phyloP scores from a whole-genome alignment of 2,329 filamentous ascomycete genomes.

The Botrytis deweyae region DNA sequence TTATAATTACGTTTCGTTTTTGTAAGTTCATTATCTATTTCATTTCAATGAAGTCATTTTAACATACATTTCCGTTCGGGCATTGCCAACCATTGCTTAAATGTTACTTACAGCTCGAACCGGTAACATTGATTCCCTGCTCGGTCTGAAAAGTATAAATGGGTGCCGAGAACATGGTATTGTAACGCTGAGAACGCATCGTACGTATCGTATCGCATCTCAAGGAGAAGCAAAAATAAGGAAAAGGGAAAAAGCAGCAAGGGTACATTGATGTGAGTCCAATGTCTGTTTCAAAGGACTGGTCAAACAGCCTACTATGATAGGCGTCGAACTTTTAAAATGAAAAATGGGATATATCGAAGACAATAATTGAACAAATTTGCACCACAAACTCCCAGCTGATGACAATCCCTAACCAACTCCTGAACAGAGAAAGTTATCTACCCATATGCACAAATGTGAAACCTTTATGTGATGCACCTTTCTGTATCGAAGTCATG shows the following conservation, averaged over 20 bases:
- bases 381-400: constrained; percentile 17
- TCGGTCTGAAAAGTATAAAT: not conserved
- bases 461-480: constrained; percentile 3
- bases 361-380: not conserved
- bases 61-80: not conserved
- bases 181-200: not conserved
- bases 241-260: not conserved
- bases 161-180: not conserved
- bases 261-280: not conserved
- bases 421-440: not conserved
- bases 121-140: not conserved
- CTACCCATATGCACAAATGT: constrained; percentile 12
- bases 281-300: not conserved
- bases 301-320: not conserved
- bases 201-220: not conserved
- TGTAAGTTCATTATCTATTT: not conserved
- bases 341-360: constrained; percentile 7
- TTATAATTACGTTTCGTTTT: not conserved
- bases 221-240: not conserved
- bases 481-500: constrained; percentile 1
- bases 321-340: not conserved
- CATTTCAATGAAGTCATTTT: not conserved
- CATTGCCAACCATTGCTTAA: not conserved
- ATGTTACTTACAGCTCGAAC: not conserved
- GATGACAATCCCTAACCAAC: not conserved